These are phyloP conservation scores for Piper betle DNA, from an alignment of 164 flowering plant genomes.

Conservation along the genomic window DNA sequence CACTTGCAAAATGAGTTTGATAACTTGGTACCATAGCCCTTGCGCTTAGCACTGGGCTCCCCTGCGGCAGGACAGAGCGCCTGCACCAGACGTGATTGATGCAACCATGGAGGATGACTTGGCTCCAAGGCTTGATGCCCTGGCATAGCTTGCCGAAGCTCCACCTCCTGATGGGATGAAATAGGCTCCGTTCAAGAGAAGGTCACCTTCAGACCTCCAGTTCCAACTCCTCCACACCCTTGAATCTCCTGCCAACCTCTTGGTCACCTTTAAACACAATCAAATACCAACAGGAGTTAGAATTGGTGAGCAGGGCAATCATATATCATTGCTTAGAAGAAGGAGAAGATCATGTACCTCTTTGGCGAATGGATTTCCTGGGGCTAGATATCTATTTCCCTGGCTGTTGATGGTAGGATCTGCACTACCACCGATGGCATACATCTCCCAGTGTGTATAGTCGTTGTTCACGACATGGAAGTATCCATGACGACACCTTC, in stretches of 20 bases:
- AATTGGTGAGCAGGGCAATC: no score
- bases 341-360: constrained; percentile 34
- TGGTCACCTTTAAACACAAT: constrained; percentile 49
- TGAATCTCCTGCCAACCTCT: constrained; percentile 55
- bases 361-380: constrained; percentile 52
- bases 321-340: neutral
- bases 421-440: constrained; percentile 92
- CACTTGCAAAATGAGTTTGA: constrained; percentile 14
- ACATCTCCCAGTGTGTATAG: constrained; percentile 97
- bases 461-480: constrained; percentile 96
- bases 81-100: constrained; percentile 64
- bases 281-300: no score
- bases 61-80: constrained; percentile 61
- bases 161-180: constrained; percentile 92
- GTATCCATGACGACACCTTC: constrained; percentile 83
- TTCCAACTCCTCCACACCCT: constrained; percentile 66
- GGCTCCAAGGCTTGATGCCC: constrained; percentile 90
- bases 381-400: constrained; percentile 79
- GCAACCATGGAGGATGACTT: constrained; percentile 86
- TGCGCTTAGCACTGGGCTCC: constrained; percentile 29
- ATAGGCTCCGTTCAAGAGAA: constrained; percentile 85
- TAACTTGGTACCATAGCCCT: no score
- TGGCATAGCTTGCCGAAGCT: constrained; percentile 82
- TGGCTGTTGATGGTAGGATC: constrained; percentile 86
- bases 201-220: constrained; percentile 92